Evolutionary conservation across 148 eudicot species (phyloP).

Genomic region (Rhododendron molle): DNA sequence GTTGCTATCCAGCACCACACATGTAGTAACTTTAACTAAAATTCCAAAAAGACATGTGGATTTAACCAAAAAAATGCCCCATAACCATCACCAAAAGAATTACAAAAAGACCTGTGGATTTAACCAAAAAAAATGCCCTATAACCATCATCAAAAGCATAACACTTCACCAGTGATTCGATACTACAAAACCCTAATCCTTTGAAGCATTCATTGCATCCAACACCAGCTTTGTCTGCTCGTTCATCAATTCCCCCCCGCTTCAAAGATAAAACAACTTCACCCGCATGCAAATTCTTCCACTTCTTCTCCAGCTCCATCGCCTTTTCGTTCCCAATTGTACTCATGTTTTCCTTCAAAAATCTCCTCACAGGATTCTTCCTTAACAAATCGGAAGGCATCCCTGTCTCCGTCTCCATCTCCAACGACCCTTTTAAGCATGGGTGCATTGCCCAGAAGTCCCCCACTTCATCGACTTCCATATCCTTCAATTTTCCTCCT

Average conservation of each 20-base stretch:
- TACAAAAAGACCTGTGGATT: not conserved
- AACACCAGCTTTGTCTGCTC: constrained; percentile 17
- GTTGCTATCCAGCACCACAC: not conserved
- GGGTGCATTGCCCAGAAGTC: constrained; percentile 21
- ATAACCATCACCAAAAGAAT: not conserved
- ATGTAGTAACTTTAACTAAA: not conserved
- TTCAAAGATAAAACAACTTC: constrained; percentile 16
- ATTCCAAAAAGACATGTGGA: not conserved
- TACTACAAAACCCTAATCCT: not conserved
- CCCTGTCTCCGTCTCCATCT: not conserved
- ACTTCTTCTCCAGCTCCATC: constrained; percentile 39
- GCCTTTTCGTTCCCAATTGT: constrained; percentile 25
- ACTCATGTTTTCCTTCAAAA: constrained; percentile 11
- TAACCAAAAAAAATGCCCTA: no score
- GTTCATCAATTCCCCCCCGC: constrained; percentile 17
- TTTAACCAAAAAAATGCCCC: no score
- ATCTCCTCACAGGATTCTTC: not conserved
- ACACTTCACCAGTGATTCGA: not conserved
- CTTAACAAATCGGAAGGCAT: not conserved
- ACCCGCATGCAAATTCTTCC: constrained; percentile 25
- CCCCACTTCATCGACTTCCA: not conserved
- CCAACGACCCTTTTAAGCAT: constrained; percentile 4
- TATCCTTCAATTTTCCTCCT: not conserved
- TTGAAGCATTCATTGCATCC: constrained; percentile 18
- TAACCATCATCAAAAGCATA: not conserved